Conservation (phyloP, 2,329 filamentous ascomycete genomes). For the Stagonosporopsis chrysanthemi region DNA sequence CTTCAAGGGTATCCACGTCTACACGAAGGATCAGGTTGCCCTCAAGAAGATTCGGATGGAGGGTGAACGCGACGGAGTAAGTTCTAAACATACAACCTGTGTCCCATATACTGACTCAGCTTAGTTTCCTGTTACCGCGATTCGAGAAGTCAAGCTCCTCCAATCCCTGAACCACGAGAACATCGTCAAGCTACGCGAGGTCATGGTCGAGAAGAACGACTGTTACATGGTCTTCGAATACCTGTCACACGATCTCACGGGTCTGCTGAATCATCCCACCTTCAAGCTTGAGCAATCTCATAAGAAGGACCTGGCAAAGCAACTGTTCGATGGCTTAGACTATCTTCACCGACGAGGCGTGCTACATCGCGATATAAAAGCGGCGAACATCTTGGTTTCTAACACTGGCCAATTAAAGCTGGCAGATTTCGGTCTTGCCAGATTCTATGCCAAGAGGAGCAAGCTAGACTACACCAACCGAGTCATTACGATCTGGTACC, state of each 20-base stretch:
- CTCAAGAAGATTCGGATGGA: slow-evolving; percentile 95
- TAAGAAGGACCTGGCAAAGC: slow-evolving; percentile 90
- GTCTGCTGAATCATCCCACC: slow-evolving; percentile 90
- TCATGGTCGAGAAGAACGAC: slow-evolving; percentile 98
- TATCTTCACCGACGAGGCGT: slow-evolving; percentile 95
- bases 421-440: slow-evolving; percentile 93
- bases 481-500: slow-evolving; percentile 99
- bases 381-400: slow-evolving; percentile 94
- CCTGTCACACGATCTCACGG: slow-evolving; percentile 92
- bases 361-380: slow-evolving; percentile 96
- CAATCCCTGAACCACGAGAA: slow-evolving; percentile 84
- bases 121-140: slow-evolving; percentile 83
- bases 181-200: slow-evolving; percentile 83
- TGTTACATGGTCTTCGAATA: slow-evolving; percentile 99
- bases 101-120: slow-evolving; percentile 32
- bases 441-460: slow-evolving; percentile 92
- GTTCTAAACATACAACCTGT: slow-evolving; percentile 24
- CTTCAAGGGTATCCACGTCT: slow-evolving; percentile 93
- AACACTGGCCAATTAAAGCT: slow-evolving; percentile 88
- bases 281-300: slow-evolving; percentile 85
- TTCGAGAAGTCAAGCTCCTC: slow-evolving; percentile 90
- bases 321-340: slow-evolving; percentile 91
- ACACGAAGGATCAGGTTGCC: slow-evolving; percentile 82
- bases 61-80: slow-evolving; percentile 79
- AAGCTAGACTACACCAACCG: slow-evolving; percentile 97